phyloP scores from a whole-genome alignment of 495 filamentous ascomycete species.

The Tuber aestivum region DNA sequence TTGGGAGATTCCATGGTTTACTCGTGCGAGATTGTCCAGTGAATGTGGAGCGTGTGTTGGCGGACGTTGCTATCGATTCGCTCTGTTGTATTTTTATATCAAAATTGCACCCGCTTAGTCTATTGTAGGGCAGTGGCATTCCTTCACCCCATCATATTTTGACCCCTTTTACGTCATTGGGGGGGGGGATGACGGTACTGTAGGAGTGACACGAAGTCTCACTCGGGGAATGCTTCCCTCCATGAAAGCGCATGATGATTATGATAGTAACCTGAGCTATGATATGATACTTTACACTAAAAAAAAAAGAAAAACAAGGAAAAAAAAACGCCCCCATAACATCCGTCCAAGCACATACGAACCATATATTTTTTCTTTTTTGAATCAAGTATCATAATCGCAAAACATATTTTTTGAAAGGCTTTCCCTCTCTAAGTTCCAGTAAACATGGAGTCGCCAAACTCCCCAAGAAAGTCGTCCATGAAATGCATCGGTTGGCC shows the following conservation, averaged over 20 bases:
- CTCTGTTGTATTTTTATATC: too few relatives aligned
- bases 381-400: not conserved
- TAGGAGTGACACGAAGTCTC: not conserved
- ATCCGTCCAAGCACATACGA: not conserved
- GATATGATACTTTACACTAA: not conserved
- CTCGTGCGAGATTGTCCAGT: too few relatives aligned
- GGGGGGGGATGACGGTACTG: too few relatives aligned
- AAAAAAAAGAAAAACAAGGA: not conserved
- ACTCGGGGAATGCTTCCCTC: slow-evolving; percentile 3
- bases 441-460: slow-evolving; percentile 23
- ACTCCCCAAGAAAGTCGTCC: slow-evolving; percentile 19
- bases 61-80: too few relatives aligned
- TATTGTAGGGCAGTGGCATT: not conserved
- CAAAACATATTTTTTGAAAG: not conserved
- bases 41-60: too few relatives aligned
- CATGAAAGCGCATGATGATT: not conserved
- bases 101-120: too few relatives aligned
- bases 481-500: slow-evolving; percentile 30
- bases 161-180: not conserved
- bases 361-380: not conserved
- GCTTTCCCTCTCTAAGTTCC: slow-evolving; percentile 15
- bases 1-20: not conserved
- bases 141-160: not conserved
- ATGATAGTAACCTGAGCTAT: not conserved
- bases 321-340: not conserved